Evolutionary conservation across 176 grass and related monocot genomes (phyloP), one percentile per base, ranked within the genome.

Genomic region (Rhynchospora pubera): DNA sequence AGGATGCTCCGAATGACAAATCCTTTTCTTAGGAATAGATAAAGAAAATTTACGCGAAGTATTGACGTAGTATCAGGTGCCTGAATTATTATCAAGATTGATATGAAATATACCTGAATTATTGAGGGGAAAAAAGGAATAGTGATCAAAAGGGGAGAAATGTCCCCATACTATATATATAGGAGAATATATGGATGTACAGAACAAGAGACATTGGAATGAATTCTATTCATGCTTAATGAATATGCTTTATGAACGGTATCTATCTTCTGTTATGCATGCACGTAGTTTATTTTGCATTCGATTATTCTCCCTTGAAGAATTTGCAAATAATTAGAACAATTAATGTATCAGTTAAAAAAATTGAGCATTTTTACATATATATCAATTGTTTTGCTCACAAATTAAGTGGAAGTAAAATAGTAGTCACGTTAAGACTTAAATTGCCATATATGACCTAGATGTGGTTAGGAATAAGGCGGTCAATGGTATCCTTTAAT

Each of bases 71-170:
- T 55, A 53, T 85, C 70, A 65, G 70, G 24, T 85, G 32, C 83
- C 73, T 65, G 57, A 85, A 85, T 85, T 86, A 79, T 23, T n/a
- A 79, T 23, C 23, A 79, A 71, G 50, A 57, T 32, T 65, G 60
- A 55, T 76, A 77, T 23, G 21, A 69, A 85, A 74, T 56, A 63
- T 85, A 65, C 57, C 60, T 57, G 28, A 85, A 79, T 85, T 78
- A 79, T 85, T 66, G 30, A 68, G 43, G 9, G 11, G 23, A 22
- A 22, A 57, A 78, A 15, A 46, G 22, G 16, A 43, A 48, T 42
- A 23, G 22, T 61, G 32, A 30, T n/a, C n/a, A 60, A 62, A 62
- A 65, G 26, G 15, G 21, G 14, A 46, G 43, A 19, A 43, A 28
- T 56, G n/a, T 78, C 7, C 62, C n/a, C 14, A 28, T 28, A 28